Conservation (phyloP, 345 rosid genomes). For the Melaleuca quinquenervia region DNA sequence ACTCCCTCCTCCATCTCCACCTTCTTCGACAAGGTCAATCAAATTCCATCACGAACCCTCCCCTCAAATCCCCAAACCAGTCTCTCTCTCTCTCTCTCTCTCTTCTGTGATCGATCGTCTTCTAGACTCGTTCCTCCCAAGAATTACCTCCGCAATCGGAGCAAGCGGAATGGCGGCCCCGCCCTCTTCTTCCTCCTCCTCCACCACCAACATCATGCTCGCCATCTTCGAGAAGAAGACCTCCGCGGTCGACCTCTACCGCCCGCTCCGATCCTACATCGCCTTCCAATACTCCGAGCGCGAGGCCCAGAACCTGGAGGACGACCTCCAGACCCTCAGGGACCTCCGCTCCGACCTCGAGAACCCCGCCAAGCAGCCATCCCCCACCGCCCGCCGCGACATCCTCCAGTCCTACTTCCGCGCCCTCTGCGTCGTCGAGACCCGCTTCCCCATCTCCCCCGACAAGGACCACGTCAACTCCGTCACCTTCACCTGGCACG, state of each 20-base stretch:
- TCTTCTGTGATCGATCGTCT: neutral
- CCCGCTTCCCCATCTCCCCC: conserved; percentile 92
- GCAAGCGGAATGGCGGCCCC: neutral
- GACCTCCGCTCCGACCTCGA: conserved; percentile 77
- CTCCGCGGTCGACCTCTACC: conserved; percentile 65
- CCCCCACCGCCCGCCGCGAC: conserved; percentile 75
- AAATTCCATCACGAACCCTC: no score
- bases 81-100: neutral
- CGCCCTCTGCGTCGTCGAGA: conserved; percentile 75
- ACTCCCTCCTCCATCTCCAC: no score
- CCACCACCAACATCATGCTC: conserved; percentile 77
- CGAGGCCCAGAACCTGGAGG: conserved; percentile 87
- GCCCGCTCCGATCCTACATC: conserved; percentile 86
- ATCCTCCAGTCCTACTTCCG: conserved; percentile 61
- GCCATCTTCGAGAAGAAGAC: conserved; percentile 95
- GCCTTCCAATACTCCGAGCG: conserved; percentile 80
- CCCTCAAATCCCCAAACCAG: no score
- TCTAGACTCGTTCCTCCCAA: neutral
- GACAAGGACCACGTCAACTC: conserved; percentile 73
- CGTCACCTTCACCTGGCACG: conserved; percentile 74
- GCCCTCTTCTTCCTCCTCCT: conserved; percentile 27
- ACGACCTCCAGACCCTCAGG: conserved; percentile 71
- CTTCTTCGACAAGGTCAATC: neutral
- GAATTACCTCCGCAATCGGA: neutral
- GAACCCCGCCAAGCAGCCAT: conserved; percentile 63